Evolutionary conservation across 495 filamentous ascomycete species (phyloP), one percentile per base, ranked within the genome.

Genomic region (Talaromyces stipitatus): DNA sequence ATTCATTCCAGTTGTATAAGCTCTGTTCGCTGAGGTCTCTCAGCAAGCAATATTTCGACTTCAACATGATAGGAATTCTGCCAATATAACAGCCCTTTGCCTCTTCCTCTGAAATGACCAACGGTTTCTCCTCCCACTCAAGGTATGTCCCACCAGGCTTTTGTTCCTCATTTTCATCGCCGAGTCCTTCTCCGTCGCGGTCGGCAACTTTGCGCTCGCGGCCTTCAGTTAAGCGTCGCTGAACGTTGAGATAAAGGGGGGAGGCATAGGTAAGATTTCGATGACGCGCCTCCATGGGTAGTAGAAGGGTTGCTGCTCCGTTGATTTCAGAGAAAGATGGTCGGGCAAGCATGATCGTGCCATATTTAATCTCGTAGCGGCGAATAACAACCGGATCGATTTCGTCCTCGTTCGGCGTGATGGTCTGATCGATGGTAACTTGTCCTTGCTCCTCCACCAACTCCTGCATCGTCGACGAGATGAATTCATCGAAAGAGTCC

Each of bases 401-500:
- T 63, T 89, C 90, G 52, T 86, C 88, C 63, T 79, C 77, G 57
- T 72, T 74, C 26, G 79, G 84, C 0, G 91, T 88, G 36, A 88
- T 81, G 52, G 90, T 88, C 66, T 96, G 90, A 61, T 97, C 95
- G 57, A 97, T 82, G 20, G 86, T 90, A 48, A 97, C 84, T 57
- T 87, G 80, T 30, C 87, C 86, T 65, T 95, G 91, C 67, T 97
- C 94, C 55, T 88, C 83, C 24, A 97, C 85, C 54, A 97, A 80
- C 59, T 95, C 89, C 61, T 96, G 90, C 75, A 97, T 92, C 0
- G 94, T 96, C 3, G 87, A 89, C 30, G 83, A 82, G 48, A 92
- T 87, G 66, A 99, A 99, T 66, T 97, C 91, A 74, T 99, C 89
- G 77, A 96, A 99, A 2, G 94, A 99, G 69, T 97, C 92, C 58